These are phyloP conservation scores for Dendrobium catenatum DNA, from an alignment of 106 monocot species.

Conservation along the genomic window DNA sequence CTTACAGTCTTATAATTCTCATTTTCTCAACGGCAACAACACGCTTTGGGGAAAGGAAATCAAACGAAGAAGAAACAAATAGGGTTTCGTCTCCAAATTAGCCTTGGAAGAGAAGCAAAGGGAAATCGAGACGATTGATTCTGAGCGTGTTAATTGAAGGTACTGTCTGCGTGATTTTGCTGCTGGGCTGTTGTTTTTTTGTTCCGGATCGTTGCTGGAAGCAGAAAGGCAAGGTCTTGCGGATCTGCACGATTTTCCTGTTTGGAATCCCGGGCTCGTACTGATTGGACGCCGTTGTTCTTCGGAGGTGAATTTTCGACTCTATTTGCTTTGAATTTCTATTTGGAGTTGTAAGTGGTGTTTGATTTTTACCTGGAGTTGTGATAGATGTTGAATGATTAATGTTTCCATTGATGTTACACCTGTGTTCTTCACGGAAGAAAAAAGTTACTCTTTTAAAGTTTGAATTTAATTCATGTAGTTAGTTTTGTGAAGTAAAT, in stretches of 20 bases:
- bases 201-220: neutral
- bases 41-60: neutral
- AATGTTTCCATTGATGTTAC: too few species aligned
- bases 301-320: conserved; percentile 3
- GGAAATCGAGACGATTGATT: neutral
- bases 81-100: neutral
- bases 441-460: neutral
- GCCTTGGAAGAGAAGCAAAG: neutral
- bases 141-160: neutral
- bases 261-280: neutral
- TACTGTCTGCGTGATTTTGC: neutral
- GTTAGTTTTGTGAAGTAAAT: neutral
- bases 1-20: neutral
- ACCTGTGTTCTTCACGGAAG: neutral
- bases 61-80: neutral
- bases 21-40: neutral
- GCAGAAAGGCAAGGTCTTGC: neutral
- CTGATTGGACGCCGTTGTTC: neutral
- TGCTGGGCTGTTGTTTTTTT: neutral
- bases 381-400: neutral
- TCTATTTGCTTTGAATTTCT: neutral
- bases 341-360: neutral
- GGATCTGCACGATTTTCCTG: neutral
- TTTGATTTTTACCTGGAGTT: neutral
- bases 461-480: neutral